Base-by-base conservation (phyloP, 495 filamentous ascomycete genomes). In the Penicillium paradoxum region DNA sequence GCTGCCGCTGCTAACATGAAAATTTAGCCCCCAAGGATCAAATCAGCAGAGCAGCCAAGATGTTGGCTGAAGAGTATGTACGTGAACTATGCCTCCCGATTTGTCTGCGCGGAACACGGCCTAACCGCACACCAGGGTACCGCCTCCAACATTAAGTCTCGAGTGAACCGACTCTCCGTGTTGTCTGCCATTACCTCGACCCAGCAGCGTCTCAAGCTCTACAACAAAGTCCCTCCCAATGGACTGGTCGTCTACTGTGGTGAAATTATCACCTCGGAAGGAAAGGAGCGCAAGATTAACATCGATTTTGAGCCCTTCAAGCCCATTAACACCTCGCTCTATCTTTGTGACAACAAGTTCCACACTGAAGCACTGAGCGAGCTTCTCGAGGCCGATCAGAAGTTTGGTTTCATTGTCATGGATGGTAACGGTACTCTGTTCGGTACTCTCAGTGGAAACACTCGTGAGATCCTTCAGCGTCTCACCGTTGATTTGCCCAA, bases 31-130 rank as follows among this genome's bases (percentile, higher is more conserved):
- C 93, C 45, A 98, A 97, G 83, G 93, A 97, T 73, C 93, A 98
- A 73, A 82, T 98, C 45, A 97, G 95, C 11, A 84, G 93, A 54
- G 89, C 90, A 33, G 90, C 95, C 36, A 96, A 96, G 80, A 98
- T 98, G 93, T 86, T 98, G 83, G 93, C 93, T 74, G 93, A 98
- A 96, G 92, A 97, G 87, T 97, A 91, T 67, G 91, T 95, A 79
- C 59, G 88, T 78, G 10, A 33, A 45, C 29, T 8, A 45, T 54
- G 24, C 25, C 6, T 25, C 21, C 43, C 27, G 5, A 34, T 7
- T 25, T 17, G 17, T 36, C 5, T 39, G 43, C 43, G 17, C 17
- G 9, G n/a, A 29, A 42, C 43, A 14, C 27, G 22, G 10, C 38
- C 45, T 55, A 50, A 60, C 17, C 42, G 36, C 43, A 14, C 53